These are phyloP conservation scores for Botryotinia convoluta DNA, from an alignment of 2,329 filamentous ascomycete species.

Conservation along the genomic window DNA sequence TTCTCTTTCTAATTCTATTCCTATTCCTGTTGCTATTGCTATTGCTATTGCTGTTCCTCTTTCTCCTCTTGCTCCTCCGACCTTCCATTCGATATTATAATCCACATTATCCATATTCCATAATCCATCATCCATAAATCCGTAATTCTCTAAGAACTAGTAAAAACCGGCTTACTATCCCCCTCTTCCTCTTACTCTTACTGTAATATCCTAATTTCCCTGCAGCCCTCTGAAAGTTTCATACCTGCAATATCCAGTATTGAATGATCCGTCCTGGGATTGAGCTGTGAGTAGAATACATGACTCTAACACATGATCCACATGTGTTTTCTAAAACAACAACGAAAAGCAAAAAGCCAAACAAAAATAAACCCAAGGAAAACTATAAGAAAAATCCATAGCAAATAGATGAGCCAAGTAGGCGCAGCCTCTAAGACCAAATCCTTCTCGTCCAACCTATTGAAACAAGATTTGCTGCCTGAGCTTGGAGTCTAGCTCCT, in stretches of 20 bases:
- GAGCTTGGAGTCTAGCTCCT: slow-evolving; percentile 35
- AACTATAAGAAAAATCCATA: neutral
- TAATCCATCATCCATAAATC: neutral
- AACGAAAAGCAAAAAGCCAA: neutral
- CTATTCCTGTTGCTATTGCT: neutral
- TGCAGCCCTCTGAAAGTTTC: neutral
- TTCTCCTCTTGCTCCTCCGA: neutral
- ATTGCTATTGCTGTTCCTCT: neutral
- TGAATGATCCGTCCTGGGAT: neutral
- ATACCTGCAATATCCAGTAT: slow-evolving; percentile 19
- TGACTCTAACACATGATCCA: slow-evolving; percentile 4
- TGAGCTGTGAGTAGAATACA: neutral
- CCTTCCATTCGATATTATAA: slow-evolving; percentile 2
- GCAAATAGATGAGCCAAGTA: slow-evolving; percentile 8
- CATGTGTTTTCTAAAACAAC: neutral
- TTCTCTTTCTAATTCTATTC: neutral
- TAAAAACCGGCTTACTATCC: slow-evolving; percentile 6
- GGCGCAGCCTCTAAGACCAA: slow-evolving; percentile 15
- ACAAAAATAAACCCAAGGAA: neutral
- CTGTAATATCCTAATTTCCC: neutral
- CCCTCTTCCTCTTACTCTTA: neutral
- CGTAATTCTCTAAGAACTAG: neutral
- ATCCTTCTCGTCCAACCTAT: slow-evolving; percentile 21
- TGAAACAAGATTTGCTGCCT: slow-evolving; percentile 31
- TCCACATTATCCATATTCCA: slow-evolving; percentile 2